Conservation (phyloP, 805 yeast species). For the Blastobotrys peoriensis region DNA sequence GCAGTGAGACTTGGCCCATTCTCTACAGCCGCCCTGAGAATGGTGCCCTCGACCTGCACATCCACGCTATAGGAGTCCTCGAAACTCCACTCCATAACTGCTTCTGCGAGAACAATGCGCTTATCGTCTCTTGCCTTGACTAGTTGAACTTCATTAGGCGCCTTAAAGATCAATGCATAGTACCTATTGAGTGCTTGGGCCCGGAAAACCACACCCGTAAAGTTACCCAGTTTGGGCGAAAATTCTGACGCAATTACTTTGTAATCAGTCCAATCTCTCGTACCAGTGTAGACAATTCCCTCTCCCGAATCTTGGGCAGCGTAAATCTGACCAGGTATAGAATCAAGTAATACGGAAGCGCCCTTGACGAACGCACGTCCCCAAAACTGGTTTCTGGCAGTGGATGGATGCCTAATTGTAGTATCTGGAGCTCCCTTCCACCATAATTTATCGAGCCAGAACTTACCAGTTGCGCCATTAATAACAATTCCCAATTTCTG, state of each 20-base stretch:
- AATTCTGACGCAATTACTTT: background rate
- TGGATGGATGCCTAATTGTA: background rate
- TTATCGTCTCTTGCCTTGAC: conserved; percentile 2
- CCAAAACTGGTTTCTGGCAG: background rate
- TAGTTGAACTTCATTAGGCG: background rate
- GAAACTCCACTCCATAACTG: background rate
- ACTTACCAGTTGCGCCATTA: background rate
- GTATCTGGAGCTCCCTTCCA: conserved; percentile 2
- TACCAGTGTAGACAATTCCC: conserved; percentile 1
- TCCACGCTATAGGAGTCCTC: background rate
- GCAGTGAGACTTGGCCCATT: background rate
- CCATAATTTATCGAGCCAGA: conserved; percentile 2
- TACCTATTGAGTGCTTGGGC: conserved; percentile 3
- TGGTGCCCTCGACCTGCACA: background rate
- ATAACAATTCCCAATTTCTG: conserved; percentile 1
- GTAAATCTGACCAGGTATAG: background rate
- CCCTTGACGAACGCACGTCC: conserved; percentile 3
- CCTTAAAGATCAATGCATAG: background rate
- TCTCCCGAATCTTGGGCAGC: conserved; percentile 2
- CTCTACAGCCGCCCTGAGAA: background rate
- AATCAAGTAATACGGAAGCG: background rate
- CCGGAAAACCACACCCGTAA: conserved; percentile 2
- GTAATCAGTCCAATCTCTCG: conserved; percentile 4
- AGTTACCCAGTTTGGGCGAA: no score
- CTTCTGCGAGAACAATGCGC: conserved; percentile 3